Evolutionary conservation across 2,329 filamentous ascomycete genomes (phyloP).

Genomic region (Paecilomyces fulvus): DNA sequence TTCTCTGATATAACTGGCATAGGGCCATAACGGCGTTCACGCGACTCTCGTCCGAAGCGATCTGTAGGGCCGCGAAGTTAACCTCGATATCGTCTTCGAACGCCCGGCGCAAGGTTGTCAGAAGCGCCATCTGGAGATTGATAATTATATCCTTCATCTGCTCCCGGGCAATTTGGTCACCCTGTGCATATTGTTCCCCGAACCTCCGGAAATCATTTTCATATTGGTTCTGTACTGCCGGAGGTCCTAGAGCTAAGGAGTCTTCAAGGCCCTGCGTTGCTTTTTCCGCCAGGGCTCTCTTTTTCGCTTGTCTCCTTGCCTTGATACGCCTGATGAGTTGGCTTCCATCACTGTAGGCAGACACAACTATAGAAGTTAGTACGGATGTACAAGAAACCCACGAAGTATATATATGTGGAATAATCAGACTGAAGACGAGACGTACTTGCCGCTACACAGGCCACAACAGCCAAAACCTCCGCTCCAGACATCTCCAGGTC

Average conservation of each 20-base stretch:
- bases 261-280: constrained; percentile 21
- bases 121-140: constrained; percentile 26
- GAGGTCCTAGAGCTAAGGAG: constrained; percentile 26
- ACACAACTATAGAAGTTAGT: constrained; percentile 15
- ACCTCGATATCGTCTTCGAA: constrained; percentile 21
- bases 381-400: not conserved
- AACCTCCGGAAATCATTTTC: constrained; percentile 24
- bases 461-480: constrained; percentile 15
- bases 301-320: constrained; percentile 13
- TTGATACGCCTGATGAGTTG: constrained; percentile 21
- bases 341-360: constrained; percentile 23
- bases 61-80: constrained; percentile 23
- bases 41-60: constrained; percentile 29
- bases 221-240: constrained; percentile 29
- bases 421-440: not conserved
- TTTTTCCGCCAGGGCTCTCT: constrained; percentile 11
- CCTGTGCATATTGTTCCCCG: constrained; percentile 25
- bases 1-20: constrained; percentile 25
- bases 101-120: constrained; percentile 24
- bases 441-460: constrained; percentile 16
- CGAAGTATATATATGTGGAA: not conserved
- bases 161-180: constrained; percentile 29
- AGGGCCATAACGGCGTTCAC: constrained; percentile 26
- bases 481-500: constrained; percentile 10
- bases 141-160: constrained; percentile 33